Conservation (phyloP, 345 rosid genomes). For the Citrus sp. region DNA sequence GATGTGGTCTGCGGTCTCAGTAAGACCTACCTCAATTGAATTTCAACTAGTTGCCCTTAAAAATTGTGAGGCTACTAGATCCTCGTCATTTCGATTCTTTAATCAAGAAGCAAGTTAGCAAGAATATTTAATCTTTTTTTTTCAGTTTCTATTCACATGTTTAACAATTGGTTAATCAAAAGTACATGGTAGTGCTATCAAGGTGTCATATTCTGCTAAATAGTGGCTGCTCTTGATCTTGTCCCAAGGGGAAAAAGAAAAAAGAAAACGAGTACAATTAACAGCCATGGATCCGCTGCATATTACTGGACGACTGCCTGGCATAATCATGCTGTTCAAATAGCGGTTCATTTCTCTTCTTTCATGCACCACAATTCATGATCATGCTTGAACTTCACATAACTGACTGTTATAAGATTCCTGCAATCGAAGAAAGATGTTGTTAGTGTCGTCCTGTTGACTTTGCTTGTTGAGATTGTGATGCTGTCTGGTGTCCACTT, state of each 20-base stretch:
- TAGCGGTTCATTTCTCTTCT: conserved; percentile 9
- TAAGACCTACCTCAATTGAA: background rate
- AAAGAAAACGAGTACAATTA: background rate
- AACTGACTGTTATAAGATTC: conserved; percentile 18
- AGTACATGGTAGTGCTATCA: background rate
- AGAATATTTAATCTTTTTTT: background rate
- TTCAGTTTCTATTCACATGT: background rate
- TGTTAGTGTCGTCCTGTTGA: conserved; percentile 32
- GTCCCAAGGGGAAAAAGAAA: background rate
- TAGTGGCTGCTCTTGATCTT: background rate
- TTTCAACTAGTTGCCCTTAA: background rate
- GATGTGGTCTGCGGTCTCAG: background rate
- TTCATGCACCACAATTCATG: background rate
- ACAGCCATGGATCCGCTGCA: background rate
- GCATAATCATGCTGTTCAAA: conserved; percentile 3
- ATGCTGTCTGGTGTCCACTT: conserved; percentile 19
- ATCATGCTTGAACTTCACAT: background rate
- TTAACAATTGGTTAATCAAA: background rate
- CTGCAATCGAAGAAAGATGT: background rate
- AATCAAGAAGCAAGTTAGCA: background rate
- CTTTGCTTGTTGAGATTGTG: conserved; percentile 40
- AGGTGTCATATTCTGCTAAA: conserved; percentile 4
- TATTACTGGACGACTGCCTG: background rate
- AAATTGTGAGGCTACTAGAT: background rate
- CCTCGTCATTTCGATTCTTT: background rate